phyloP scores from a whole-genome alignment of 495 filamentous ascomycete genomes.

The Aspergillus ellipticus region DNA sequence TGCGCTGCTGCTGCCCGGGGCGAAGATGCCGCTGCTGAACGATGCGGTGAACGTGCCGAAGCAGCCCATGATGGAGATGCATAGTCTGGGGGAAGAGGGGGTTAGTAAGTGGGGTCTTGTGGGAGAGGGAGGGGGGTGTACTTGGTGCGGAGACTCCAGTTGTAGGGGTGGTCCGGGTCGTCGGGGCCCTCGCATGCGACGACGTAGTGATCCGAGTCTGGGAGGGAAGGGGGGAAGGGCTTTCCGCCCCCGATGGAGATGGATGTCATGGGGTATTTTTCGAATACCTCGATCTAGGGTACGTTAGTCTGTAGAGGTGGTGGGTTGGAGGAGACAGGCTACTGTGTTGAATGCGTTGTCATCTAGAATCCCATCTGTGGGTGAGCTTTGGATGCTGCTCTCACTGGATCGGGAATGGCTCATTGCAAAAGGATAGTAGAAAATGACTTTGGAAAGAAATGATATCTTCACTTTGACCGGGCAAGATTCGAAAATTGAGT shows the following conservation, averaged over 20 bases:
- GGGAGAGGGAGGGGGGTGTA: conserved; percentile 27
- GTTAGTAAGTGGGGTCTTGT: neutral
- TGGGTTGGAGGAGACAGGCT: no score
- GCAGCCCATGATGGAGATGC: conserved; percentile 68
- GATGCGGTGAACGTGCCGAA: conserved; percentile 73
- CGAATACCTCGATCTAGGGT: neutral
- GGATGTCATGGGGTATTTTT: neutral
- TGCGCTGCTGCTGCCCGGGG: conserved; percentile 46
- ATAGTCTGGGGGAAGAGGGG: conserved; percentile 37
- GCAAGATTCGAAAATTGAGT: no score
- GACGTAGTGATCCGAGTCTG: conserved; percentile 75
- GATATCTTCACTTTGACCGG: no score
- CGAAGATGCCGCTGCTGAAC: conserved; percentile 60
- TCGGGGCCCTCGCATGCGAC: conserved; percentile 80
- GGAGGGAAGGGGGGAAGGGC: conserved; percentile 69
- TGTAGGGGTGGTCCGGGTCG: conserved; percentile 78
- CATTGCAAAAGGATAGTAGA: no score
- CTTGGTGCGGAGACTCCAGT: conserved; percentile 79
- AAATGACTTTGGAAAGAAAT: no score
- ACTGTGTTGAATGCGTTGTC: no score
- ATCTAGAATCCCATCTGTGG: no score
- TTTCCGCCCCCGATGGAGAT: conserved; percentile 62
- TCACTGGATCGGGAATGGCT: no score
- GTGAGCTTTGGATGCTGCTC: no score
- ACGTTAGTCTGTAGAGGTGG: no score